Percentiles rank a stretch among this genome's conserved stretches.
Evolutionary conservation across 2,329 filamentous ascomycete genomes (phyloP).

Genomic region (Colletotrichum lentis): DNA sequence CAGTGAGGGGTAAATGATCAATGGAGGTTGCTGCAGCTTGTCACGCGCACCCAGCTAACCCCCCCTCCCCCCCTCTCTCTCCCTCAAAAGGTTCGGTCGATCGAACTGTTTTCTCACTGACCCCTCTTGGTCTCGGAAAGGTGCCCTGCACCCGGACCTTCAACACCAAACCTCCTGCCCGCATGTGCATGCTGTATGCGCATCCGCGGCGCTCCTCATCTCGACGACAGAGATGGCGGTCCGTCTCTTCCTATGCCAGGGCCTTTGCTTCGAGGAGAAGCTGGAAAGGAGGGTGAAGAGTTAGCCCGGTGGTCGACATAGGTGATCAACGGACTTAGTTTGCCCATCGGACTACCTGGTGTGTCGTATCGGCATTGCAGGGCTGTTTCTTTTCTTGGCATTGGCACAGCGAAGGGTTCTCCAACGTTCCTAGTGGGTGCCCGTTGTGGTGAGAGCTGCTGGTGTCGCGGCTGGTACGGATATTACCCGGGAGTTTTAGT

Average conservation of each 20-base stretch:
- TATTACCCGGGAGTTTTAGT: background rate
- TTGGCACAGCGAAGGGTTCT: background rate
- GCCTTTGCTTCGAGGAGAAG: background rate
- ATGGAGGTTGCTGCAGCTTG: no score
- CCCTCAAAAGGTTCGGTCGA: no score
- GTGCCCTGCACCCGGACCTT: constrained; percentile 32
- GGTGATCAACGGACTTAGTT: background rate
- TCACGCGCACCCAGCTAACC: no score
- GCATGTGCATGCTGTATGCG: constrained; percentile 27
- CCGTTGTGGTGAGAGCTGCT: background rate
- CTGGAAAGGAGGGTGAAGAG: background rate
- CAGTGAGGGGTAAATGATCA: constrained; percentile 16
- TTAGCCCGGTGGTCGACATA: background rate
- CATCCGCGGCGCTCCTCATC: background rate
- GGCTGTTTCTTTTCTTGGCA: background rate
- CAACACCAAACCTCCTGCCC: constrained; percentile 27
- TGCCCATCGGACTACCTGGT: background rate
- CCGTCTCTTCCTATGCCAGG: background rate
- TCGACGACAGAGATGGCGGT: constrained; percentile 14
- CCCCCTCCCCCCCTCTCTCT: no score
- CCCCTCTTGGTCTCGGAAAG: constrained; percentile 34
- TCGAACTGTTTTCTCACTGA: background rate
- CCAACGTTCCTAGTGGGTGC: background rate
- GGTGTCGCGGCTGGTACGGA: background rate
- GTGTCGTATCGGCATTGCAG: background rate